phyloP scores from a whole-genome alignment of 352 stramenopile genomes.

The Pythium folliculosum region DNA sequence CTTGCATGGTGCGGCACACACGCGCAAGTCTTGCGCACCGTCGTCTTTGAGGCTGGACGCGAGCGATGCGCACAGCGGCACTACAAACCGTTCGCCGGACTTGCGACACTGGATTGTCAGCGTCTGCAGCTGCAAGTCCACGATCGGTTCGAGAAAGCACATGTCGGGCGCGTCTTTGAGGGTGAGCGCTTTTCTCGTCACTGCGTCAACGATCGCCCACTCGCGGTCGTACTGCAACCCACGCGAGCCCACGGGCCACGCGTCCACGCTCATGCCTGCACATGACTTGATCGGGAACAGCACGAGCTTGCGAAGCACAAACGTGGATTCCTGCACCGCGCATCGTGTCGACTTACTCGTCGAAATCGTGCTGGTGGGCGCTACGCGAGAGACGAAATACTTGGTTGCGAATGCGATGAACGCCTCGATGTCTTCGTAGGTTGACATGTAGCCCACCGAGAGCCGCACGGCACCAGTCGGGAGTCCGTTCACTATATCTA shows the following conservation, averaged over 20 bases:
- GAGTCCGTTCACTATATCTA: conserved; percentile 64
- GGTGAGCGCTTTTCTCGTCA: conserved; percentile 46
- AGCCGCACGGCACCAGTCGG: conserved; percentile 72
- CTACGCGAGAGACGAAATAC: conserved; percentile 53
- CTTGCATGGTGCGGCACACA: conserved; percentile 58
- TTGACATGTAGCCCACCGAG: conserved; percentile 80
- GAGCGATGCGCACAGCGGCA: conserved; percentile 12
- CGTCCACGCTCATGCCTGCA: conserved; percentile 48
- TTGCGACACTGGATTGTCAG: conserved; percentile 46
- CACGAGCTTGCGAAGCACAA: conserved; percentile 51
- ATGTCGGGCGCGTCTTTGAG: conserved; percentile 62
- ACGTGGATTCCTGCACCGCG: not conserved
- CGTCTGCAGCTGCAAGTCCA: conserved; percentile 61
- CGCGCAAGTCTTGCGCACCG: conserved; percentile 39
- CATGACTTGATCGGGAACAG: conserved; percentile 84
- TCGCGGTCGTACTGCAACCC: conserved; percentile 73
- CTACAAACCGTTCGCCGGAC: conserved; percentile 5
- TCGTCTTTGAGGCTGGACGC: conserved; percentile 5
- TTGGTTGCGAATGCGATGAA: conserved; percentile 56
- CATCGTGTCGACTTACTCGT: not conserved
- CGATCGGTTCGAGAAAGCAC: conserved; percentile 57
- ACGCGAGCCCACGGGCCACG: conserved; percentile 61
- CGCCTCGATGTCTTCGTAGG: conserved; percentile 57
- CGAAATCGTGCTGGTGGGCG: conserved; percentile 8
- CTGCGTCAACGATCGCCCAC: conserved; percentile 70